Conservation (phyloP, 2,329 filamentous ascomycete species). For the Plenodomus biglobosus region DNA sequence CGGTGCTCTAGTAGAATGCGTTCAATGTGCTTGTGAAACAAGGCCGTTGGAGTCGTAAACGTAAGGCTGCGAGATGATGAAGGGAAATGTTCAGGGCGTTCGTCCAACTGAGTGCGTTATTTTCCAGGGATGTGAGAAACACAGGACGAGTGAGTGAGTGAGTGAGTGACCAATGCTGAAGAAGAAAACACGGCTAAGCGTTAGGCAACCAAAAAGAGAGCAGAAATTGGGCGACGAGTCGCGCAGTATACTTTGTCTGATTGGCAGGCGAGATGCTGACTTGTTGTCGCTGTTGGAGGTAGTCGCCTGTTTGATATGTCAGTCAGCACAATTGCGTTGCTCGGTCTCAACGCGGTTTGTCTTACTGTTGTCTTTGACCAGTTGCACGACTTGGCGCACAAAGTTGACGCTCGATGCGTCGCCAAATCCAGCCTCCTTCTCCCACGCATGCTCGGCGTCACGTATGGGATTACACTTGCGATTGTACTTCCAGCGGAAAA, state of each 20-base stretch:
- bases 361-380: conserved; percentile 50
- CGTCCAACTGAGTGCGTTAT: too few species aligned
- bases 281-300: conserved; percentile 41
- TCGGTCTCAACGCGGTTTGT: not conserved
- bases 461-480: conserved; percentile 46
- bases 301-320: conserved; percentile 34
- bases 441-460: conserved; percentile 43
- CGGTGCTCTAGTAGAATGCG: too few species aligned
- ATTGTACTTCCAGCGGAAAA: conserved; percentile 54
- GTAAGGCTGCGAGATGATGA: too few species aligned
- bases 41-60: too few species aligned
- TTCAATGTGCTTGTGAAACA: not conserved
- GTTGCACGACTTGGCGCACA: conserved; percentile 39
- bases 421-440: conserved; percentile 40
- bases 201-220: conserved; percentile 40
- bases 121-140: too few species aligned
- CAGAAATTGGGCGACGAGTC: conserved; percentile 48
- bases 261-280: conserved; percentile 44
- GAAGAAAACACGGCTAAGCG: conserved; percentile 4
- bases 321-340: conserved; percentile 19
- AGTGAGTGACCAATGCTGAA: too few species aligned
- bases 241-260: conserved; percentile 47
- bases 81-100: too few species aligned
- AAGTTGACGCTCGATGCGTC: conserved; percentile 42
- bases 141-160: too few species aligned